Evolutionary conservation across 2,329 filamentous ascomycete species (phyloP), one percentile per base, ranked within the genome.

Genomic region (Pezicula radicicola): DNA sequence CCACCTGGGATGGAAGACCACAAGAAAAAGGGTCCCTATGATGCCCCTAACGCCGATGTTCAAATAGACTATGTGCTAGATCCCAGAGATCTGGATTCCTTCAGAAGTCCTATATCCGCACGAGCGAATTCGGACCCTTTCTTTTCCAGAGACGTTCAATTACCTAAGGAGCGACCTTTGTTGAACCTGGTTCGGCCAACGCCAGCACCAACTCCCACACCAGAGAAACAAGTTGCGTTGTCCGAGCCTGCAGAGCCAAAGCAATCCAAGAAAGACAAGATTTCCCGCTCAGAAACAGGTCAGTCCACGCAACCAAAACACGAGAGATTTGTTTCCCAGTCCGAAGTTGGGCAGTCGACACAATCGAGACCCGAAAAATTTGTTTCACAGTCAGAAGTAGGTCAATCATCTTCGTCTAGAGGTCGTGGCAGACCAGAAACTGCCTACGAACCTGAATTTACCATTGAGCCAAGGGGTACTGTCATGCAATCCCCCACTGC

Each of bases 111-210:
- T 48, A 55, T 44, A 35, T 63, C 63, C 71, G 79, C 46, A 74
- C 80, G 46, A 71, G 41, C 58, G 18, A 57, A 59, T 30, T 54
- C 43, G 30, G 30, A 13, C 18, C 49, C 51, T 8, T 57, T 56
- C 40, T 47, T 60, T 35, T 60, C 58, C 28, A 52, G 57, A 49
- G 62, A 66, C 45, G 54, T 61, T 13, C 61, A 61, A 45, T 59
- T 62, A 47, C 48, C 44, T 21, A 46, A 53, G 48, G 60, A 60
- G 44, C 60, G 83, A 4, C 83, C 83, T 1, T 62, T 84, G 52
- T 67, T 87, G 28, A 85, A 84, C 59, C 64, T 87, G 41, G 78
- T 87, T 46, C 73, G 75, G 36, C 83, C 84, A 16, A 87, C 83
- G 1, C 84, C 84, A 8, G 61, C 66, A 7, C 71, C 75, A 9